phyloP scores from a whole-genome alignment of 108 stramenopile genomes.

The Cyclostephanos tholiformis region DNA sequence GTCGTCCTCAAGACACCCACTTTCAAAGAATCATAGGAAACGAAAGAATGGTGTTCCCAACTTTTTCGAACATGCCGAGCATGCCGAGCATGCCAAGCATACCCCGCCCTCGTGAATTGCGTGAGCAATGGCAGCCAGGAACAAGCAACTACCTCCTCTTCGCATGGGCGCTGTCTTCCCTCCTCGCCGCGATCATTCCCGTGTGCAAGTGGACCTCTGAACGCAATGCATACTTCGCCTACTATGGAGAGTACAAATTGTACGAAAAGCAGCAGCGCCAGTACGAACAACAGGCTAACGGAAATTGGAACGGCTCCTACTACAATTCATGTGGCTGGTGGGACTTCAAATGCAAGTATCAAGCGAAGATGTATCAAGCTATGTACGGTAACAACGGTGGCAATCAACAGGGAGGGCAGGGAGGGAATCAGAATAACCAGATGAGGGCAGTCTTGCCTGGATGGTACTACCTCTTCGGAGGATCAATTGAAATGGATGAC shows the following conservation, averaged over 20 bases:
- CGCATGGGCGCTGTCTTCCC: slow-evolving; percentile 30
- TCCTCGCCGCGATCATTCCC: slow-evolving; percentile 49
- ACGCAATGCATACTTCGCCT: slow-evolving; percentile 46
- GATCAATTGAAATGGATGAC: slow-evolving; percentile 33
- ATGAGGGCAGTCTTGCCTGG: slow-evolving; percentile 26
- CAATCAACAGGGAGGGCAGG: slow-evolving; percentile 23
- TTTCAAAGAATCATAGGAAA: neutral
- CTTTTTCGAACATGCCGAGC: neutral
- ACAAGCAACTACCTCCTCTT: slow-evolving; percentile 12
- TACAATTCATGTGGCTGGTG: slow-evolving; percentile 46
- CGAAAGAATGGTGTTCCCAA: neutral
- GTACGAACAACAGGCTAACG: slow-evolving; percentile 46
- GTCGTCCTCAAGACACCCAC: neutral
- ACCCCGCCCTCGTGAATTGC: slow-evolving; percentile 9
- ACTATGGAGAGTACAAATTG: slow-evolving; percentile 41
- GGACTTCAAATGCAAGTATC: slow-evolving; percentile 46
- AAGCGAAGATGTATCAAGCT: slow-evolving; percentile 23
- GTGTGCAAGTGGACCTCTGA: slow-evolving; percentile 38
- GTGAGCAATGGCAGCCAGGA: slow-evolving; percentile 8
- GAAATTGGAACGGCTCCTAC: slow-evolving; percentile 30
- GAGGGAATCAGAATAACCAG: slow-evolving; percentile 7
- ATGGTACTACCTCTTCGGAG: slow-evolving; percentile 59
- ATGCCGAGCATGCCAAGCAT: slow-evolving; percentile 4
- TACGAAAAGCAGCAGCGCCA: slow-evolving; percentile 54
- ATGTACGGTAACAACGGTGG: slow-evolving; percentile 20